phyloP scores from a whole-genome alignment of 352 stramenopile genomes.

The Poterioochromonas sp. region DNA sequence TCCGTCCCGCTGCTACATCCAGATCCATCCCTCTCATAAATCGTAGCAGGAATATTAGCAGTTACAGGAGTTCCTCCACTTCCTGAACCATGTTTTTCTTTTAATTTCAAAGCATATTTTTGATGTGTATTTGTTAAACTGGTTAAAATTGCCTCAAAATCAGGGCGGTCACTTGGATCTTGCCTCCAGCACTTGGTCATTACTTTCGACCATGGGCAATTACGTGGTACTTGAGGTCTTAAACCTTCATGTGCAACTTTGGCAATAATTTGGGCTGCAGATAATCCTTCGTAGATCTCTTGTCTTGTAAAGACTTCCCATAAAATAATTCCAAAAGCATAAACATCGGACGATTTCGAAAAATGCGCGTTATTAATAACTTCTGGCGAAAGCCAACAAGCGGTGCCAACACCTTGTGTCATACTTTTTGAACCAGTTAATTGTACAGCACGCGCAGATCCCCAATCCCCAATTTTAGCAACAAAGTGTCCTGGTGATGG shows the following conservation, averaged over 20 bases:
- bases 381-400: conserved; percentile 64
- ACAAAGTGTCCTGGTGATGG: conserved; percentile 4
- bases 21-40: no score
- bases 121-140: neutral
- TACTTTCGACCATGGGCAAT: conserved; percentile 29
- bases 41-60: no score
- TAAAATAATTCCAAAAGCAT: conserved; percentile 79
- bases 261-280: conserved; percentile 55
- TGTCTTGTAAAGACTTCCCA: conserved; percentile 74
- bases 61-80: no score
- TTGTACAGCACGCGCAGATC: conserved; percentile 54
- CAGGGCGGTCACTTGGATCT: conserved; percentile 3
- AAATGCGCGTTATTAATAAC: conserved; percentile 67
- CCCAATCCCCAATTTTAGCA: conserved; percentile 73
- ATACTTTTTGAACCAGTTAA: conserved; percentile 58
- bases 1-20: no score
- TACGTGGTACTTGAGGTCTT: conserved; percentile 53
- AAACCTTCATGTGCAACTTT: conserved; percentile 68
- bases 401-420: conserved; percentile 73
- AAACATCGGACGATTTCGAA: conserved; percentile 77
- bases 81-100: no score
- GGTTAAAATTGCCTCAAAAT: conserved; percentile 23
- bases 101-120: neutral
- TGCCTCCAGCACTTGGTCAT: conserved; percentile 34
- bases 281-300: conserved; percentile 62